These are phyloP conservation scores for Mortierella sp. DNA, from an alignment of 371 early-diverging fungal species.

Conservation along the genomic window DNA sequence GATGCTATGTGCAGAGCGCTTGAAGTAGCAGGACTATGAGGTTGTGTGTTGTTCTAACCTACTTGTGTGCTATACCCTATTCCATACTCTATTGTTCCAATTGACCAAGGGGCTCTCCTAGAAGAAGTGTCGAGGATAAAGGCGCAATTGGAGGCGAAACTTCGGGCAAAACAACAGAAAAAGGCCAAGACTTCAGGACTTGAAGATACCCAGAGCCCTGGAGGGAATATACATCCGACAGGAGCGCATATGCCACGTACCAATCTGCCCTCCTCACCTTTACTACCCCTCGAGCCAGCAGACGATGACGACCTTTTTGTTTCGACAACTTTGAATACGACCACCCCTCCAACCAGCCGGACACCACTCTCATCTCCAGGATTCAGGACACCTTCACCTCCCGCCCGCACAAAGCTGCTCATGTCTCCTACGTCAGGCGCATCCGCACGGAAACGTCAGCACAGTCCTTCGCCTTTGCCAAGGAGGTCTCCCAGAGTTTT, in stretches of 20 bases:
- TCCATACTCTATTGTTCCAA: not conserved
- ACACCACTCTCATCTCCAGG: conserved; percentile 36
- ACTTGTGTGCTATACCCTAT: not conserved
- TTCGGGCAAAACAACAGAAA: conserved; percentile 23
- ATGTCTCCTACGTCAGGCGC: conserved; percentile 51
- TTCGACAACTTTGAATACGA: conserved; percentile 12
- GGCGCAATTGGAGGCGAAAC: conserved; percentile 37
- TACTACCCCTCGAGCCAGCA: not conserved
- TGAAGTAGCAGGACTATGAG: not conserved
- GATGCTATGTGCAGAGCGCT: not conserved
- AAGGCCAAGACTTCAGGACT: not conserved
- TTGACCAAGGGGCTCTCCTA: conserved; percentile 22
- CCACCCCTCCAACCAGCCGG: conserved; percentile 27
- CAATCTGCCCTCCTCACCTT: not conserved
- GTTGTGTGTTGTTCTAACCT: not conserved
- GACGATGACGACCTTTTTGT: not conserved
- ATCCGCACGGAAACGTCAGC: conserved; percentile 45
- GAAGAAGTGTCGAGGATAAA: conserved; percentile 37
- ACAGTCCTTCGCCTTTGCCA: conserved; percentile 51
- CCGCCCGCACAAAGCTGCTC: conserved; percentile 30
- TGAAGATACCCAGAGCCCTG: not conserved
- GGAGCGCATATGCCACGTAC: not conserved
- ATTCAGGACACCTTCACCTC: conserved; percentile 52
- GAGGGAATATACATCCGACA: not conserved
- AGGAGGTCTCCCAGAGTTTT: conserved; percentile 7